These are phyloP conservation scores for Trichosporon ovoides DNA, from an alignment of 1,284 basidiomycete genomes.

Conservation along the genomic window DNA sequence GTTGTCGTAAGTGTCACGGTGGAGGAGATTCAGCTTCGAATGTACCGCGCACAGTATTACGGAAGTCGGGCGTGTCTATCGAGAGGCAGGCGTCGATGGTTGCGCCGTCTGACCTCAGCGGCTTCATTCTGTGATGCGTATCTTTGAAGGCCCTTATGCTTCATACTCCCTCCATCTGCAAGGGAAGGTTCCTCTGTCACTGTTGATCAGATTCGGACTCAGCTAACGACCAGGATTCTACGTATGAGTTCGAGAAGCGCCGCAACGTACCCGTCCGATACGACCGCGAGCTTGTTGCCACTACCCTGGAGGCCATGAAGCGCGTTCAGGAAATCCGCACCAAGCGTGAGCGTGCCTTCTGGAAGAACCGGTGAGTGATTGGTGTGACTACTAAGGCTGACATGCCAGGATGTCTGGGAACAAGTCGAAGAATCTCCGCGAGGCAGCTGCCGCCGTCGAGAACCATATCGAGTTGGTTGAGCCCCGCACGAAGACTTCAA, in stretches of 20 bases:
- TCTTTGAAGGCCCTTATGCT: too few species aligned
- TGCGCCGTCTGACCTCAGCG: too few species aligned
- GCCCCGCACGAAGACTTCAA: slow-evolving; percentile 54
- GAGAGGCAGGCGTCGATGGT: too few species aligned
- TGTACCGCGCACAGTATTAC: too few species aligned
- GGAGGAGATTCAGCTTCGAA: neutral
- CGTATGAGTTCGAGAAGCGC: slow-evolving; percentile 98
- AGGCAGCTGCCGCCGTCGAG: slow-evolving; percentile 55
- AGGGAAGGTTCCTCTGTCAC: too few species aligned
- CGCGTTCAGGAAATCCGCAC: slow-evolving; percentile 88
- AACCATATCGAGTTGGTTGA: slow-evolving; percentile 62
- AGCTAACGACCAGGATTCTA: slow-evolving; percentile 70
- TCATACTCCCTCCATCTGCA: neutral
- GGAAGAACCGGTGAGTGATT: slow-evolving; percentile 72
- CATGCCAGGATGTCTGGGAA: slow-evolving; percentile 67
- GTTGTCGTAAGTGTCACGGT: slow-evolving; percentile 71
- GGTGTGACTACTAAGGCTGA: neutral
- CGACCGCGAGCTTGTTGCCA: slow-evolving; percentile 87
- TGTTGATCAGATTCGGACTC: too few species aligned
- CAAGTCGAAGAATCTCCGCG: slow-evolving; percentile 38
- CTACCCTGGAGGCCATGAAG: slow-evolving; percentile 95
- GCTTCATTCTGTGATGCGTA: too few species aligned
- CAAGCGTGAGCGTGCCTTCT: slow-evolving; percentile 92
- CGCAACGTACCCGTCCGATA: slow-evolving; percentile 97
- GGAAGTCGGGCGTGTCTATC: too few species aligned